Evolutionary conservation across 2,329 filamentous ascomycete genomes (phyloP).

Genomic region (Aspergillus nomiae): DNA sequence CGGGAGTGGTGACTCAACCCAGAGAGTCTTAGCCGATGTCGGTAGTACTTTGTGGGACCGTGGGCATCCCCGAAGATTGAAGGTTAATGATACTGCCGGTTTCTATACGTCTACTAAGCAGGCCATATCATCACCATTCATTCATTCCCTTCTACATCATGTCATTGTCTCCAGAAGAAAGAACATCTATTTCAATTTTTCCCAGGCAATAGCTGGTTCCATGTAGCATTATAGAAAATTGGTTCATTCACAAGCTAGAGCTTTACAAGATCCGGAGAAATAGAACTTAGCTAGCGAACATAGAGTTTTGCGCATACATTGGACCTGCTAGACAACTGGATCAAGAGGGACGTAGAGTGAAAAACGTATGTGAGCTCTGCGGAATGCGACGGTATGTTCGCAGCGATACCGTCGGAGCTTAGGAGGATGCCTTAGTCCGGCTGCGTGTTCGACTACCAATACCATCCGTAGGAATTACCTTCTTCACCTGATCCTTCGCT

Average conservation of each 20-base stretch:
- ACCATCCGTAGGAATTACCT: conserved; percentile 32
- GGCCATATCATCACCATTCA: no score
- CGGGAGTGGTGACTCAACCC: conserved; percentile 27
- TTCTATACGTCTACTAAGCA: no score
- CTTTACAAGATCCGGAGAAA: neutral
- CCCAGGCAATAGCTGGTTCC: neutral
- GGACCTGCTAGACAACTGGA: neutral
- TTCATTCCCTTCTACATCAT: neutral
- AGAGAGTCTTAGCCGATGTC: conserved; percentile 18
- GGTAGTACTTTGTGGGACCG: conserved; percentile 10
- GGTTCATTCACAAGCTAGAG: neutral
- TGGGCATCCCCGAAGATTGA: no score
- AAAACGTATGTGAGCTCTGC: neutral
- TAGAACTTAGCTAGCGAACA: neutral
- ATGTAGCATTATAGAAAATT: neutral
- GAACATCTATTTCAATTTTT: neutral
- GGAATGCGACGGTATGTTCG: neutral
- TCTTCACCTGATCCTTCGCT: conserved; percentile 30
- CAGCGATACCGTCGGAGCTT: neutral
- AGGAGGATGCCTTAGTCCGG: conserved; percentile 34
- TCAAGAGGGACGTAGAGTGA: neutral
- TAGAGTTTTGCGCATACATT: neutral
- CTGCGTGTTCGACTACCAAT: conserved; percentile 43
- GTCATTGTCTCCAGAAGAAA: neutral
- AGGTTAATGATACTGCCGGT: neutral